These are phyloP conservation scores for Alternaria longipes DNA, from an alignment of 2,329 filamentous ascomycete species.

Conservation along the genomic window DNA sequence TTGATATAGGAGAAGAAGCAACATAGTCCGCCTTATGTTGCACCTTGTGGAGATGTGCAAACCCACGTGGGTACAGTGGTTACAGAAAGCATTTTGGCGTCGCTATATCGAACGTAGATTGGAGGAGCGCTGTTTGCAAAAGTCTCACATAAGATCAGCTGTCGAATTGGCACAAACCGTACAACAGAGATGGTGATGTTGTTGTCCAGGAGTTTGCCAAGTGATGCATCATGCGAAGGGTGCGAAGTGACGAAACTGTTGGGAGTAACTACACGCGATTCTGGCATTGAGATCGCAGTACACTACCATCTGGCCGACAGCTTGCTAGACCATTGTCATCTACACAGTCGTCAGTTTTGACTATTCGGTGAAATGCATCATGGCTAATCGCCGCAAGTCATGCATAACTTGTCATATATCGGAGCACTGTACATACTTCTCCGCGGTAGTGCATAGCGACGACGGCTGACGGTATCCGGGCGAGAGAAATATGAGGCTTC, in stretches of 20 bases:
- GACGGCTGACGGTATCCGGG: constrained; percentile 14
- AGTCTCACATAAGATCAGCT: neutral
- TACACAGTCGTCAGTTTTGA: neutral
- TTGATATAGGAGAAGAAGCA: too few relatives aligned
- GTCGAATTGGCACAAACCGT: neutral
- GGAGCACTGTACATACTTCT: neutral
- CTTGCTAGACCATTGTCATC: neutral
- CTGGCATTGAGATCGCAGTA: neutral
- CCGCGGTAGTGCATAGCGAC: constrained; percentile 1
- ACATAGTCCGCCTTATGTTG: too few relatives aligned
- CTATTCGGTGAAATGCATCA: neutral
- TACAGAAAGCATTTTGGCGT: neutral
- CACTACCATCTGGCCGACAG: neutral
- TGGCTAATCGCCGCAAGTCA: neutral
- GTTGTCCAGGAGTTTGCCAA: neutral
- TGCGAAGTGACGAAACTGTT: neutral
- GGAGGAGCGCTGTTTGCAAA: neutral
- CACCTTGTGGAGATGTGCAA: too few relatives aligned
- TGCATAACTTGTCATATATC: neutral
- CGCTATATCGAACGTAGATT: neutral
- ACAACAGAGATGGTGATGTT: neutral
- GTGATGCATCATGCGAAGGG: neutral
- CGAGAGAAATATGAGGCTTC: constrained; percentile 5
- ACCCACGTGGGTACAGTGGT: neutral
- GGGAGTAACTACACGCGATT: neutral